Percentiles rank a stretch among this genome's conserved stretches.
Evolutionary conservation across 2,329 filamentous ascomycete species (phyloP).

Genomic region (Diaporthe velutina): DNA sequence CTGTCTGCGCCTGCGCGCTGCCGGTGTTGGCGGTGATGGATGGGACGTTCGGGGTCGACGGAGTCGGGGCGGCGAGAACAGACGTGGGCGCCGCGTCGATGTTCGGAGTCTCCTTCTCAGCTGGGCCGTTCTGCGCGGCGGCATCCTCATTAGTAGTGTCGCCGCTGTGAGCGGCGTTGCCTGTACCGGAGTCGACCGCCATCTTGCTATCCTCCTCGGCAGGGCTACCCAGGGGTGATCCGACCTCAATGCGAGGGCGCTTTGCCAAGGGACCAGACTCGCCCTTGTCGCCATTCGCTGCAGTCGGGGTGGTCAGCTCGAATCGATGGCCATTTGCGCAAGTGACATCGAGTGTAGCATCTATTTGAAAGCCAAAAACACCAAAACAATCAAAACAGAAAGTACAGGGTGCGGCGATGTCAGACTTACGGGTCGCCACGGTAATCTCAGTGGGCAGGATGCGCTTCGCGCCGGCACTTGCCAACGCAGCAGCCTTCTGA

Average conservation of each 20-base stretch:
- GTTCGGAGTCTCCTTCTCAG: background rate
- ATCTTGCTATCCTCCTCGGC: slow-evolving; percentile 20
- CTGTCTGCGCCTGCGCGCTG: background rate
- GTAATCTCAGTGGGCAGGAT: slow-evolving; percentile 32
- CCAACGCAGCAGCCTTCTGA: slow-evolving; percentile 38
- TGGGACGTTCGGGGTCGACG: slow-evolving; percentile 6
- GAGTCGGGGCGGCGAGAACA: background rate
- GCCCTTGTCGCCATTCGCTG: background rate
- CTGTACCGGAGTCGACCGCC: background rate
- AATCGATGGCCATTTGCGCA: slow-evolving; percentile 13
- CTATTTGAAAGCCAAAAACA: background rate
- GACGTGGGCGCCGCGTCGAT: background rate
- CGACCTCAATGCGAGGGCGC: slow-evolving; percentile 30
- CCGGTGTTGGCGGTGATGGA: slow-evolving; percentile 2
- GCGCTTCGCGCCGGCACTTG: slow-evolving; percentile 38
- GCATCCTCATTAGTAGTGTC: slow-evolving; percentile 28
- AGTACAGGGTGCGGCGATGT: background rate
- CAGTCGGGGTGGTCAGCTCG: background rate
- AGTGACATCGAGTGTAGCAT: background rate
- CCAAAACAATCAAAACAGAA: background rate
- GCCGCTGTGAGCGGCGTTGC: background rate
- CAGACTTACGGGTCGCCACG: slow-evolving; percentile 37
- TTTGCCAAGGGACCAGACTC: slow-evolving; percentile 22
- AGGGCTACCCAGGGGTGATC: slow-evolving; percentile 27
- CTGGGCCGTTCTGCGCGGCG: background rate